Percentiles rank a stretch among this genome's conserved stretches.
phyloP scores from a whole-genome alignment of 2,329 filamentous ascomycete genomes.

The Trichoderma sp. region DNA sequence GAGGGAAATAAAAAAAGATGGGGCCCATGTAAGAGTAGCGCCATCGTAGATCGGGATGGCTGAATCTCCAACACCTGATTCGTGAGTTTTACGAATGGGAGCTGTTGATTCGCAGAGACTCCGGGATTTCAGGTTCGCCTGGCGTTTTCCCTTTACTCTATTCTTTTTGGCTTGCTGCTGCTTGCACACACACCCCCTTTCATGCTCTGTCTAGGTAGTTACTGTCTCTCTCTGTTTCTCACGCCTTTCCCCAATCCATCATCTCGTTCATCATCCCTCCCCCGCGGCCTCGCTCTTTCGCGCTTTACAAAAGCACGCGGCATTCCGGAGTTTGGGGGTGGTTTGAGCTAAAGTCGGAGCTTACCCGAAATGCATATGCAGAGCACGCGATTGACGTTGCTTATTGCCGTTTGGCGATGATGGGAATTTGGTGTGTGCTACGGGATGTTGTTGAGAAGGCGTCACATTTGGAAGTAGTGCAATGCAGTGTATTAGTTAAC shows the following conservation, averaged over 20 bases:
- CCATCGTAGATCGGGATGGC: conserved; percentile 22
- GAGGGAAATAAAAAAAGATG: not conserved
- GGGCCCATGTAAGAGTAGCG: conserved; percentile 3
- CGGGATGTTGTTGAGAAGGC: not conserved
- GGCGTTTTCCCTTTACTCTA: not conserved
- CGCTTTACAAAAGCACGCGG: not conserved
- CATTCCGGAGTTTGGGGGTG: not conserved
- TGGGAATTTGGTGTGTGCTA: not conserved
- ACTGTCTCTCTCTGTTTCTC: not conserved
- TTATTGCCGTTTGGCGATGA: not conserved
- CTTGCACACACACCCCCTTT: not conserved
- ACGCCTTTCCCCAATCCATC: not conserved
- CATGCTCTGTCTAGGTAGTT: not conserved
- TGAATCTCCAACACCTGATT: conserved; percentile 16
- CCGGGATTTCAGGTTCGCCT: not conserved
- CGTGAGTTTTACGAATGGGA: conserved; percentile 16
- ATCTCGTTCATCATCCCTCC: not conserved
- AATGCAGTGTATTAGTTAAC: not conserved
- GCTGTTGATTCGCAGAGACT: conserved; percentile 3
- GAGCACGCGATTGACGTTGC: conserved; percentile 7
- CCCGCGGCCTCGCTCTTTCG: conserved; percentile 6
- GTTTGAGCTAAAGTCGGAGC: not conserved
- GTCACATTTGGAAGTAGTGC: not conserved
- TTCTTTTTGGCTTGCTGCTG: not conserved
- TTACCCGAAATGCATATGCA: conserved; percentile 14